Evolutionary conservation across 495 filamentous ascomycete genomes (phyloP).

Genomic region (Xylaria cubensis): DNA sequence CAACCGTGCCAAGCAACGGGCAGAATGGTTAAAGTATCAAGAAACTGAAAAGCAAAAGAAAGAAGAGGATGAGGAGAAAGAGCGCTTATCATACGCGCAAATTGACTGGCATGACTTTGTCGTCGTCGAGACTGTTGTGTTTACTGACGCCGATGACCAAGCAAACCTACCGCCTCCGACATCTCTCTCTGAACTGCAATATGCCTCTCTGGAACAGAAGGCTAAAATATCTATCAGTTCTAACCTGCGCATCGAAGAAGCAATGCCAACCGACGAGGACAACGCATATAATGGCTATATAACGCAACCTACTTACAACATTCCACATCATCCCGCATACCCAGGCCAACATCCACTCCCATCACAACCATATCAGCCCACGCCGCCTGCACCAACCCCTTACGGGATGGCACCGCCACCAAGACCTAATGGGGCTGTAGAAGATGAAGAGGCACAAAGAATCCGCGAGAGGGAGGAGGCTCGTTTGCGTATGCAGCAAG

Average conservation of each 20-base stretch:
- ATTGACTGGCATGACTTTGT: constrained; percentile 99
- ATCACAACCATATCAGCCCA: constrained; percentile 45
- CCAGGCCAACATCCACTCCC: constrained; percentile 41
- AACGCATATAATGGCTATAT: constrained; percentile 63
- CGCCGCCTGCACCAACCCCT: constrained; percentile 43
- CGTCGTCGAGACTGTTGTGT: constrained; percentile 93
- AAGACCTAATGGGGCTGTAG: constrained; percentile 47
- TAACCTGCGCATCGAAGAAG: constrained; percentile 90
- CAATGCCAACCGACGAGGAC: constrained; percentile 82
- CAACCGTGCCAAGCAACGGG: constrained; percentile 78
- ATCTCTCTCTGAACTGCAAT: constrained; percentile 87
- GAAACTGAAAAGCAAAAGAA: constrained; percentile 87
- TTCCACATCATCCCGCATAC: constrained; percentile 42
- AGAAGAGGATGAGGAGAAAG: constrained; percentile 86
- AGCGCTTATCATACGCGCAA: constrained; percentile 82
- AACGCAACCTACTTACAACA: constrained; percentile 44
- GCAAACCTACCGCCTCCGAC: constrained; percentile 87
- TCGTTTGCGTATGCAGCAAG: constrained; percentile 73
- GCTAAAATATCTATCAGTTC: constrained; percentile 83
- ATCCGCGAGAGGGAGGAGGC: constrained; percentile 73
- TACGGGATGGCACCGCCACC: constrained; percentile 41
- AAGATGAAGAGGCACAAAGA: constrained; percentile 71
- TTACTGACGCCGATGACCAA: constrained; percentile 88
- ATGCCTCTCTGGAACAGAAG: constrained; percentile 92
- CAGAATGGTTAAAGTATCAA: constrained; percentile 85